phyloP scores from a whole-genome alignment of 2,329 filamentous ascomycete species.

The Hymenoscyphus occultus region DNA sequence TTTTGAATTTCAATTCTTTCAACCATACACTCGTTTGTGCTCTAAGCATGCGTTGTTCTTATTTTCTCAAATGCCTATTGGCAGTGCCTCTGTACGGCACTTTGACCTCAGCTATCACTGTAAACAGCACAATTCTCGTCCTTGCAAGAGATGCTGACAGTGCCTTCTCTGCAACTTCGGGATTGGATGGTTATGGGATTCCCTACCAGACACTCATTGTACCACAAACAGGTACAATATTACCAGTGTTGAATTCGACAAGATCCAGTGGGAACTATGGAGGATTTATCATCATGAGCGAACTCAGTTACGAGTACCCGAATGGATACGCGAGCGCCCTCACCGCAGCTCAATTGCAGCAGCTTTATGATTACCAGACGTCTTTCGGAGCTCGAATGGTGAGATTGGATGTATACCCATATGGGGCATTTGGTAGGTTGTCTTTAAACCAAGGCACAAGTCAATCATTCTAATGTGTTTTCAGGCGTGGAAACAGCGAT shows the following conservation, averaged over 20 bases:
- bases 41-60: background rate
- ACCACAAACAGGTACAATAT: constrained; percentile 47
- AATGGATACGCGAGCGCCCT: constrained; percentile 38
- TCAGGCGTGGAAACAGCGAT: constrained; percentile 3
- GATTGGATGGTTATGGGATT: constrained; percentile 59
- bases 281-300: constrained; percentile 43
- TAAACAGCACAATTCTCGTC: constrained; percentile 49
- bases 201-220: constrained; percentile 54
- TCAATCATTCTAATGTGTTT: background rate
- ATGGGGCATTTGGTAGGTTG: constrained; percentile 44
- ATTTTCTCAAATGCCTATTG: background rate
- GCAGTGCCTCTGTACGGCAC: background rate
- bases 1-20: background rate
- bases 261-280: constrained; percentile 2
- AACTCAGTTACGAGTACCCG: constrained; percentile 45
- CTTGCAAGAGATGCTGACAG: constrained; percentile 51
- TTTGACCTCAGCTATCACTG: background rate
- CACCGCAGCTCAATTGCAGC: constrained; percentile 53
- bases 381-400: constrained; percentile 58
- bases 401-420: constrained; percentile 55
- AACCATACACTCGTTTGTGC: background rate
- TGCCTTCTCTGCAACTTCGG: constrained; percentile 48
- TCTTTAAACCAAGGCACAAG: background rate
- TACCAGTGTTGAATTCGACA: constrained; percentile 31
- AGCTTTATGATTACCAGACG: constrained; percentile 55